Percentiles rank a stretch among this genome's conserved stretches.
Evolutionary conservation across 306 rosid species (phyloP).

Genomic region (Fragaria nilgerrensis): DNA sequence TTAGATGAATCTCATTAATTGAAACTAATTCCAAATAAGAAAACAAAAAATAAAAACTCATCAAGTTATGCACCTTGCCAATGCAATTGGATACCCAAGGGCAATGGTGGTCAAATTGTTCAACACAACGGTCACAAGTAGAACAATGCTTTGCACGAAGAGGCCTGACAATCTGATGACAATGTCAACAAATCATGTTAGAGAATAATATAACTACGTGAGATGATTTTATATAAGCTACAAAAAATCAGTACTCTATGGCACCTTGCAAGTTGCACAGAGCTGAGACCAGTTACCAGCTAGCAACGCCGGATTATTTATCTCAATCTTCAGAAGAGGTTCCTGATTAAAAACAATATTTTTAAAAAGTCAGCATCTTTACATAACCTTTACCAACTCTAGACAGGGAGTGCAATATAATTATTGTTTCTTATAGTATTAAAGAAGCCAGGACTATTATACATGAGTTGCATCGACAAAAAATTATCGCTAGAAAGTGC

Average conservation of each 20-base stretch:
- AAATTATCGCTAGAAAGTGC: neutral
- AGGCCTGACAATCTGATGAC: constrained; percentile 90
- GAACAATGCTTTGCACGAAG: constrained; percentile 99
- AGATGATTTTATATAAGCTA: constrained; percentile 1
- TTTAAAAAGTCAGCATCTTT: constrained; percentile 17
- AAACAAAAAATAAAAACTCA: neutral
- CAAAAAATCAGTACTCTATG: constrained; percentile 23
- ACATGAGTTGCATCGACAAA: neutral
- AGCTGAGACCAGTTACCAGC: constrained; percentile 94
- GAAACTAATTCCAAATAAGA: neutral
- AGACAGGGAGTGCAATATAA: neutral
- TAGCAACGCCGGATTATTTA: constrained; percentile 81
- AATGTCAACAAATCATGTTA: constrained; percentile 9
- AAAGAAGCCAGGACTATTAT: neutral
- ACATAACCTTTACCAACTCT: neutral
- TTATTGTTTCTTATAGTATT: neutral
- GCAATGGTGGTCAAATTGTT: constrained; percentile 98
- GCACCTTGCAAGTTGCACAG: constrained; percentile 89
- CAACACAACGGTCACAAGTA: constrained; percentile 90
- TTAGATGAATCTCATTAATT: constrained; percentile 12
- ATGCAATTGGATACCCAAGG: constrained; percentile 99
- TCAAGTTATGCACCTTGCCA: constrained; percentile 69
- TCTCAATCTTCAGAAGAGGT: constrained; percentile 89
- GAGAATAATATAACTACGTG: neutral
- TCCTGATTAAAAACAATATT: constrained; percentile 47